A percentile compares a stretch with the other conserved stretches of the same genome.
Conservation (phyloP, 2,329 filamentous ascomycete species). For the Apiospora koreana region DNA sequence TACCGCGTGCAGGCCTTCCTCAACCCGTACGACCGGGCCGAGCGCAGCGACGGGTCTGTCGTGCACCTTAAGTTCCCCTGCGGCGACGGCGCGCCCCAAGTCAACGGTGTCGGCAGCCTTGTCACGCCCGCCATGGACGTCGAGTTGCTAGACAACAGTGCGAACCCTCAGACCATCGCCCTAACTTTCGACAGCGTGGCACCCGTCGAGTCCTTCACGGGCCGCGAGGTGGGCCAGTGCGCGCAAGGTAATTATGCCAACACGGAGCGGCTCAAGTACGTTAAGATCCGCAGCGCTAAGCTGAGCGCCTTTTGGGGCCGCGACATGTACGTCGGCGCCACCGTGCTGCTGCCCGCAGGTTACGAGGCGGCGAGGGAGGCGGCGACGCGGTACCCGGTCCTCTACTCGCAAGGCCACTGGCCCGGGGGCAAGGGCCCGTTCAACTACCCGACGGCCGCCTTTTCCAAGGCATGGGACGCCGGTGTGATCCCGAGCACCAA, state of each 20-base stretch:
- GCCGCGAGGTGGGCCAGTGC: conserved; percentile 22
- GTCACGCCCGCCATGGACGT: conserved; percentile 20
- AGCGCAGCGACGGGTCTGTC: conserved; percentile 21
- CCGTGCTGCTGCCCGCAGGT: conserved; percentile 22
- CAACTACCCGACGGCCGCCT: conserved; percentile 15
- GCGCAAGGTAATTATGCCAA: conserved; percentile 25
- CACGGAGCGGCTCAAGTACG: conserved; percentile 21
- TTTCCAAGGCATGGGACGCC: conserved; percentile 20
- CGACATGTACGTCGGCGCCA: conserved; percentile 27
- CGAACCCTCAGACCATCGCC: background rate
- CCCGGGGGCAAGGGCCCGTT: conserved; percentile 17
- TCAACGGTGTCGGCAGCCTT: conserved; percentile 22
- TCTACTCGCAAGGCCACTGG: conserved; percentile 25
- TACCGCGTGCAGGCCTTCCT: conserved; percentile 25
- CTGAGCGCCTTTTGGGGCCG: conserved; percentile 24
- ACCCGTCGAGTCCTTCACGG: conserved; percentile 15
- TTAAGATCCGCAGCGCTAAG: conserved; percentile 24
- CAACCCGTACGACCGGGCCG: conserved; percentile 21
- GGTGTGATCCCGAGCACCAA: conserved; percentile 18
- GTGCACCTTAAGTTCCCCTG: conserved; percentile 23
- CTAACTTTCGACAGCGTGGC: conserved; percentile 21
- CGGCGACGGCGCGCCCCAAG: conserved; percentile 22
- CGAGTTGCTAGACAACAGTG: conserved; percentile 15
- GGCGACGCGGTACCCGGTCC: conserved; percentile 22
- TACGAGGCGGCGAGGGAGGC: conserved; percentile 20